Base-by-base conservation (phyloP, 345 rosid species). In the Gossypium australe region DNA sequence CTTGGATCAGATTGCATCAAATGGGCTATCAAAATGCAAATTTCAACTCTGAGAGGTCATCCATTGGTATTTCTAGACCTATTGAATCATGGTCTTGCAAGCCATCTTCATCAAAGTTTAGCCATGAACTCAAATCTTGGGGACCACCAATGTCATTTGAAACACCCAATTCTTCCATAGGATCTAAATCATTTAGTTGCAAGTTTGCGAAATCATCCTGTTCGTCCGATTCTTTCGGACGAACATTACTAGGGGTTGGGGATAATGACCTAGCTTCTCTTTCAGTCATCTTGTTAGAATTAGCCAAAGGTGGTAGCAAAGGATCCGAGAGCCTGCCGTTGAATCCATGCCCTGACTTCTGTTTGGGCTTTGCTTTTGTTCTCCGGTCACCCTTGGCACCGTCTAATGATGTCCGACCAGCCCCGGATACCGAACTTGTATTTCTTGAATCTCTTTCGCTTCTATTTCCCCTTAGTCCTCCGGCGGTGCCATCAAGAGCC, bases 51-150 rank as follows among this genome's bases (percentile, higher is more conserved):
- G 89, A 78, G 29, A 96, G 91, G 79, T 93, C 97, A 77, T 93
- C 99, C 97, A 90, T 92, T 24, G 99, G 98, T 82, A 93, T 87
- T 73, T 87, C 89, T 43, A 93, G 89, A 72, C 98, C 98, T 12
- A 84, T 83, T 4, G 92, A 76, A 75, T 92, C 97, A 64, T 84
- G 86, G 76, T 86, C 99, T 75, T 84, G 98, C 77, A 89, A 82
- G 13, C 87, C 89, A 55, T 93, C 98, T 44, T 82, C 86, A 3
- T 88, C 93, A 24, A 91, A 76, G 73, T 87, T 88, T 6, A 91
- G 84, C 89, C 90, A 89, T 2, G 80, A 81, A 56, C 85, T 82
- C 3, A 95, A 73, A 82, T 95, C 99, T 66, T 87, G 88, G 12
- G 79, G 67, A 22, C 71, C 88, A 13, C 70, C 80, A n/a, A 82